These are phyloP conservation scores for Camellia oleifera DNA, from an alignment of 179 eudicot species.

Conservation along the genomic window DNA sequence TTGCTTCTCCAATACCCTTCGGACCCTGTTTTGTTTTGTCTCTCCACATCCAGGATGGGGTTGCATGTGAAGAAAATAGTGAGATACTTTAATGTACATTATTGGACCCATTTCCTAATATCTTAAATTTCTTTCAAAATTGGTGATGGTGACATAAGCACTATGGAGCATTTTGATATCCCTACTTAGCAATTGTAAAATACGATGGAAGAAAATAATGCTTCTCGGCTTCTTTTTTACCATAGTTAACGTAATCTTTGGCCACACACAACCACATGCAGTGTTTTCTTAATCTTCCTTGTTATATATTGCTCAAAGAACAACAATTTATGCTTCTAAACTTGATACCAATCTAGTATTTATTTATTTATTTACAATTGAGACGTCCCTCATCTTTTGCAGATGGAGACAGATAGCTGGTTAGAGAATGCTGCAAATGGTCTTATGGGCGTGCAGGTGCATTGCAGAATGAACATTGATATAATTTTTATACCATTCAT, in stretches of 20 bases:
- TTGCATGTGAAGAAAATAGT: no score
- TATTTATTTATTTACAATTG: neutral
- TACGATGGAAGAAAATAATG: neutral
- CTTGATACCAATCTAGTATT: neutral
- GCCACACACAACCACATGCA: neutral
- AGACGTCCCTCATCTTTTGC: constrained; percentile 21
- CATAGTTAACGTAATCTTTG: no score
- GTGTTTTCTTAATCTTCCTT: neutral
- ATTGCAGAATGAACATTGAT: neutral
- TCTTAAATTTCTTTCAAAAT: no score
- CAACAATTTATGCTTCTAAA: neutral
- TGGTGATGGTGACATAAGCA: neutral
- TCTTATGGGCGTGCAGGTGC: constrained; percentile 94
- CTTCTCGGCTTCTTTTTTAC: neutral
- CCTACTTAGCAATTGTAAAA: neutral
- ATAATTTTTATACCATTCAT: neutral
- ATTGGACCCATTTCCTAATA: no score
- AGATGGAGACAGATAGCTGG: constrained; percentile 99
- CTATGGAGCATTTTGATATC: neutral
- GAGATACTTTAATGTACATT: no score
- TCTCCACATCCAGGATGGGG: no score
- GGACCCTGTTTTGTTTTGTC: no score
- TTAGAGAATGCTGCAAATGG: constrained; percentile 97
- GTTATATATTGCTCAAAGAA: neutral
- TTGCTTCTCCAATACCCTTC: no score